Evolutionary conservation across 2,329 filamentous ascomycete species (phyloP), one percentile per base, ranked within the genome.

Genomic region (Stachybotrys echinatus): DNA sequence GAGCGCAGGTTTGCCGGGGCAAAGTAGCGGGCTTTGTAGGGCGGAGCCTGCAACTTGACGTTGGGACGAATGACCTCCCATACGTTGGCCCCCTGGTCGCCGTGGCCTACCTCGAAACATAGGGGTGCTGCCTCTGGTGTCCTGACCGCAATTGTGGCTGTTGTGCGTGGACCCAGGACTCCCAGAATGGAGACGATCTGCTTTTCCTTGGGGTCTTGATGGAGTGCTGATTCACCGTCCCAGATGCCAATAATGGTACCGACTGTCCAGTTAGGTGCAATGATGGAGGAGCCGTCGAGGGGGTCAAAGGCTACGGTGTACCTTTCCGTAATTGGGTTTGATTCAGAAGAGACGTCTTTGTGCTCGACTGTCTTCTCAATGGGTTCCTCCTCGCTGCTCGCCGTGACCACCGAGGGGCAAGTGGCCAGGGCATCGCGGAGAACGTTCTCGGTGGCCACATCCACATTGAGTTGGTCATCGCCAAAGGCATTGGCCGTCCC

Each of bases 261-360:
- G 8, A 82, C 79, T 1, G 75, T 71, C 78, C 78, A 82, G 58
- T 81, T 81, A 2, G 79, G 71, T 1, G 70, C 75, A 42, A 82
- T 80, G 57, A 82, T 81, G 53, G 78, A 84, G 62, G 77, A 81
- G 12, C 82, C 82, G 55, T 85, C 82, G 0, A 85, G 73, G 0
- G 82, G 82, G 55, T 85, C 82, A 55, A 85, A 85, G 0, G 80
- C 81, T 8, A 84, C 64, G 0, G 80, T 76, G 63, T 85, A 85
- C 23, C 66, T 59, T 55, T 82, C 76, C 6, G 47, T n/a, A 6
- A 31, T 18, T 7, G 48, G 27, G 3, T 50, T 20, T 1, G 49
- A 22, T 1, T 42, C 20, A 6, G 43, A 42, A 23, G n/a, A 38
- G 2, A 12, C 45, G 23, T 14, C 38, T 40, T 31, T 47, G 50